phyloP scores from a whole-genome alignment of 306 rosid genomes.

The Dalbergia cultrata region DNA sequence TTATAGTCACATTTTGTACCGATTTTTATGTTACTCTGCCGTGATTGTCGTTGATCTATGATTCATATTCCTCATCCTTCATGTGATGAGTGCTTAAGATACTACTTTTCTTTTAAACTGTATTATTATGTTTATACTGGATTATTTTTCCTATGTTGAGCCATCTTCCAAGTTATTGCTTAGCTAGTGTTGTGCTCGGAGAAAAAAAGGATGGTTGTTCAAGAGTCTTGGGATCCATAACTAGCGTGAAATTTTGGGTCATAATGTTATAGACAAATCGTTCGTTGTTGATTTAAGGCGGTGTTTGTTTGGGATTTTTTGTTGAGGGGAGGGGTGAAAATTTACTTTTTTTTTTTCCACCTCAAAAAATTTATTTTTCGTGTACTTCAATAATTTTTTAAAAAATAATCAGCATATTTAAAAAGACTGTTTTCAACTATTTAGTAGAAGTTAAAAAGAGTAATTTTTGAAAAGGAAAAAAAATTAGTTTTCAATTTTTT shows the following conservation, averaged over 20 bases:
- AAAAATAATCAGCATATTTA: too few species aligned
- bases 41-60: constrained; percentile 23
- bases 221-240: background rate
- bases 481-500: too few species aligned
- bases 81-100: constrained; percentile 25
- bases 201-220: background rate
- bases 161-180: background rate
- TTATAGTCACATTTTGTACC: constrained; percentile 32
- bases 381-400: too few species aligned
- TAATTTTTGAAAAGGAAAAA: too few species aligned
- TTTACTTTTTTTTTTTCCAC: too few species aligned
- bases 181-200: background rate
- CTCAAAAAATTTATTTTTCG: too few species aligned
- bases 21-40: constrained; percentile 28
- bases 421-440: too few species aligned
- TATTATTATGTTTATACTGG: constrained; percentile 32
- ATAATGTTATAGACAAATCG: background rate
- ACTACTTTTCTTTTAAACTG: background rate
- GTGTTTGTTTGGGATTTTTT: too few species aligned
- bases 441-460: too few species aligned
- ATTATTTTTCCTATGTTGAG: background rate
- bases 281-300: background rate
- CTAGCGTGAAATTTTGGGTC: background rate
- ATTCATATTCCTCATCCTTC: constrained; percentile 35
- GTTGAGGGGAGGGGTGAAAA: too few species aligned